These are phyloP conservation scores for Somion occarium DNA, from an alignment of 1,284 basidiomycete genomes.

Conservation along the genomic window DNA sequence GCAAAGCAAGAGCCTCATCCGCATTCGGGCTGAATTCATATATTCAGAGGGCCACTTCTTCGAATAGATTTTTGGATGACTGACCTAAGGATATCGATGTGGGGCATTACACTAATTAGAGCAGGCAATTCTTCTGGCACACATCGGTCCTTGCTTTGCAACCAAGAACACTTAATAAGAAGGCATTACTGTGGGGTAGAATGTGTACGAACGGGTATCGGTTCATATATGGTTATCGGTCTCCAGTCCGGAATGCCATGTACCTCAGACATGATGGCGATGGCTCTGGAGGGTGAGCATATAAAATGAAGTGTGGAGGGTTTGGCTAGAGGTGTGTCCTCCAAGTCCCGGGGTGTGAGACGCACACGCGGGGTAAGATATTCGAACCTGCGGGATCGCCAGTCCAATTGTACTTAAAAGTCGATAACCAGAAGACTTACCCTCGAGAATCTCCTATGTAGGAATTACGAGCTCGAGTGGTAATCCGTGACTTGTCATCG, in stretches of 20 bases:
- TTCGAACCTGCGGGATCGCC: conserved; percentile 53
- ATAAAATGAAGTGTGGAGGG: conserved; percentile 79
- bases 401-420: background rate
- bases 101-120: conserved; percentile 55
- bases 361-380: conserved; percentile 76
- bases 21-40: conserved; percentile 61
- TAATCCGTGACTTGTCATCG: conserved; percentile 43
- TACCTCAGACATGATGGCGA: conserved; percentile 63
- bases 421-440: conserved; percentile 34
- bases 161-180: background rate
- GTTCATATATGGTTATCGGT: conserved; percentile 76
- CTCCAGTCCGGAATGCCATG: conserved; percentile 50
- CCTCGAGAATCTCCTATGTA: conserved; percentile 72
- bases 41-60: background rate
- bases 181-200: background rate
- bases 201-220: conserved; percentile 63
- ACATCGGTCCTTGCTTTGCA: conserved; percentile 60
- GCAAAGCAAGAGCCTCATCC: conserved; percentile 64
- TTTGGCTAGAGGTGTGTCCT: conserved; percentile 44
- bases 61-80: conserved; percentile 6
- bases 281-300: conserved; percentile 75
- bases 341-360: conserved; percentile 67
- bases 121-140: conserved; percentile 73
- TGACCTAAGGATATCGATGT: conserved; percentile 65
- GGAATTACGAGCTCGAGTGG: conserved; percentile 76